These are phyloP conservation scores for Porogramme epimiltina DNA, from an alignment of 1,284 basidiomycete genomes.

Conservation along the genomic window DNA sequence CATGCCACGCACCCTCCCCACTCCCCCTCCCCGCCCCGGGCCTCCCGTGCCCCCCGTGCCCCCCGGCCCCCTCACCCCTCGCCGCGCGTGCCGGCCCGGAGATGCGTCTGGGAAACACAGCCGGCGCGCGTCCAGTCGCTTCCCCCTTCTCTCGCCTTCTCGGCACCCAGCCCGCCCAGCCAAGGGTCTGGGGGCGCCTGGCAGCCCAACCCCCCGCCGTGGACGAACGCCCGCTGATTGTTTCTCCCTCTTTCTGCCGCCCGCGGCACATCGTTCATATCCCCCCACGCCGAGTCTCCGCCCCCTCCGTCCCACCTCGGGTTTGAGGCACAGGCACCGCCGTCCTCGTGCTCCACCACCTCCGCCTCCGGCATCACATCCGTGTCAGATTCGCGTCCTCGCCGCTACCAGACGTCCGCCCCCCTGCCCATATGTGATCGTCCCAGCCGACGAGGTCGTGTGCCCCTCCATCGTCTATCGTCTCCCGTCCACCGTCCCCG, in stretches of 20 bases:
- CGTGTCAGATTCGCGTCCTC: slow-evolving; percentile 10
- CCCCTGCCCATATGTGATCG: not conserved
- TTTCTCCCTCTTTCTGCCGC: too few relatives aligned
- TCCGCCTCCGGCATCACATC: slow-evolving; percentile 1
- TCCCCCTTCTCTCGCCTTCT: not conserved
- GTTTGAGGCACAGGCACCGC: too few relatives aligned
- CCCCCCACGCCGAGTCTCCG: too few relatives aligned
- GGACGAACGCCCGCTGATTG: not conserved
- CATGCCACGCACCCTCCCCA: not conserved
- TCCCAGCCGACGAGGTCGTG: not conserved
- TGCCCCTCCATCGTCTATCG: too few relatives aligned
- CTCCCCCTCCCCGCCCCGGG: not conserved
- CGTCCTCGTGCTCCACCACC: not conserved
- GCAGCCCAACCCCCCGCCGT: not conserved
- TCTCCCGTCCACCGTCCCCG: too few relatives aligned
- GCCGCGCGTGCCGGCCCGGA: not conserved
- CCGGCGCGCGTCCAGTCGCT: not conserved
- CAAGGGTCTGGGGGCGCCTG: too few relatives aligned
- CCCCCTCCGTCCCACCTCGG: too few relatives aligned
- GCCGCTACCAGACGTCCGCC: slow-evolving; percentile 19
- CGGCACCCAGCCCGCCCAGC: too few relatives aligned
- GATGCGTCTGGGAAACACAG: slow-evolving; percentile 4
- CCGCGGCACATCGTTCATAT: too few relatives aligned
- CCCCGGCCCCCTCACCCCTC: not conserved
- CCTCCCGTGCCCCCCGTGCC: not conserved